These are phyloP conservation scores for Cantharellus anzutake DNA, from an alignment of 768 basidiomycete genomes.

Conservation along the genomic window DNA sequence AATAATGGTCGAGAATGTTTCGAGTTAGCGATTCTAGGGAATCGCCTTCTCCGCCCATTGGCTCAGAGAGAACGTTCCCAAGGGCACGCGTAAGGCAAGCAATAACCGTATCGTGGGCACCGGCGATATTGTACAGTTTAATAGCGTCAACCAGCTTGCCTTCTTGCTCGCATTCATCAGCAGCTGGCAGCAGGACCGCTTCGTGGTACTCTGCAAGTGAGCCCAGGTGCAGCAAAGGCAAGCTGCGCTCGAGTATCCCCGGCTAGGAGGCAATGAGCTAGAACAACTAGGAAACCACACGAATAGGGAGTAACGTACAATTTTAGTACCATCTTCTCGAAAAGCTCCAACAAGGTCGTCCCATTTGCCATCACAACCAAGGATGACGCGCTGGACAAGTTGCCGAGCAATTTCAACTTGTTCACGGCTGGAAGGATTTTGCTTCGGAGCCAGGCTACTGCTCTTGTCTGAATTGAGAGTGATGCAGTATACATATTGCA, in stretches of 20 bases:
- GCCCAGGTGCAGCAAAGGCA: conserved; percentile 50
- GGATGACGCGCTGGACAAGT: conserved; percentile 56
- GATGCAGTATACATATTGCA: conserved; percentile 87
- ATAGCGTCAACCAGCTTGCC: conserved; percentile 69
- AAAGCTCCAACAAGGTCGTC: conserved; percentile 91
- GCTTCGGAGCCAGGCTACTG: neutral
- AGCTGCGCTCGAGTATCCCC: conserved; percentile 73
- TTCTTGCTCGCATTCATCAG: conserved; percentile 62
- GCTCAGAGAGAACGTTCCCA: conserved; percentile 60
- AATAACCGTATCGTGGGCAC: conserved; percentile 76
- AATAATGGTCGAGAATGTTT: conserved; percentile 65
- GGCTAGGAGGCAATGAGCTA: conserved; percentile 27
- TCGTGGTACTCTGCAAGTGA: conserved; percentile 52
- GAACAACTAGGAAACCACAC: neutral
- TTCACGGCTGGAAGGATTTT: conserved; percentile 45
- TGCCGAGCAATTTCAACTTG: conserved; percentile 73
- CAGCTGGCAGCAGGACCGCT: conserved; percentile 67
- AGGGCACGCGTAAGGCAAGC: conserved; percentile 73
- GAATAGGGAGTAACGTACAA: conserved; percentile 31
- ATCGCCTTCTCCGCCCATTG: conserved; percentile 35
- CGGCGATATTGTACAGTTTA: conserved; percentile 88
- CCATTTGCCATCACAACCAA: conserved; percentile 69
- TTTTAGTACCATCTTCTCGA: conserved; percentile 71
- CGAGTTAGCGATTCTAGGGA: conserved; percentile 53
- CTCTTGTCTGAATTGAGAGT: conserved; percentile 48